Evolutionary conservation across 1,139 yeast species (phyloP), one percentile per base, ranked within the genome.

Genomic region (Fermentozyma sake): DNA sequence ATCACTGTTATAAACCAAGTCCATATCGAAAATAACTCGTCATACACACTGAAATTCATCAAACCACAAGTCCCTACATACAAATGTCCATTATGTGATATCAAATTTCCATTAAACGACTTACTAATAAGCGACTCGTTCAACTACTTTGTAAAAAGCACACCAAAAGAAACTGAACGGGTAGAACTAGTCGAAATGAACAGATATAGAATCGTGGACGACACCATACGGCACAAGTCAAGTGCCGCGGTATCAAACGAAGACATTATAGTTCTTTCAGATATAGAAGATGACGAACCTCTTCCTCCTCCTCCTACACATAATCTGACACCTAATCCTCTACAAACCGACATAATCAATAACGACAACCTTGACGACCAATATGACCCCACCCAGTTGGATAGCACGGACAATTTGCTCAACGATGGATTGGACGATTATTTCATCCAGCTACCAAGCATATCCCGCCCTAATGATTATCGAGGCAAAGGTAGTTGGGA

Each of bases 71-170:
- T 39, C 14, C 60, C 61, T 4, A 28, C 35, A 3, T 66, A 61
- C 42, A 54, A 49, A 31, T 67, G 73, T 37, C 72, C 72, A 1
- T 44, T 66, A 10, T 67, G 73, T 37, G 67, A 65, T 38, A 40
- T 30, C 12, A 32, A 42, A 22, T 66, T 67, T 35, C 55, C 53
- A 7, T 44, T 66, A 23, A 49, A 48, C 34, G 67, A 63, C 26
- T 41, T 67, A 17, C 48, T 47, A 28, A 62, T 67, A 14, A 60
- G 68, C 24, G 70, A 65, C 32, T 53, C 62, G 2, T 62, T 55
- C 46, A 67, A 67, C 34, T 67, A 52, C 37, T 66, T 67, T 33
- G 59, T 67, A 18, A 62, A 61, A 37, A 54, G 56, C 19, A 61
- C 71, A 0, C 68, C 70, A 1, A 37, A 33, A 27, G 50, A 55